Percentiles rank a stretch among this genome's conserved stretches.
Conservation (phyloP, 495 filamentous ascomycete genomes). For the Clohesyomyces aquaticus region DNA sequence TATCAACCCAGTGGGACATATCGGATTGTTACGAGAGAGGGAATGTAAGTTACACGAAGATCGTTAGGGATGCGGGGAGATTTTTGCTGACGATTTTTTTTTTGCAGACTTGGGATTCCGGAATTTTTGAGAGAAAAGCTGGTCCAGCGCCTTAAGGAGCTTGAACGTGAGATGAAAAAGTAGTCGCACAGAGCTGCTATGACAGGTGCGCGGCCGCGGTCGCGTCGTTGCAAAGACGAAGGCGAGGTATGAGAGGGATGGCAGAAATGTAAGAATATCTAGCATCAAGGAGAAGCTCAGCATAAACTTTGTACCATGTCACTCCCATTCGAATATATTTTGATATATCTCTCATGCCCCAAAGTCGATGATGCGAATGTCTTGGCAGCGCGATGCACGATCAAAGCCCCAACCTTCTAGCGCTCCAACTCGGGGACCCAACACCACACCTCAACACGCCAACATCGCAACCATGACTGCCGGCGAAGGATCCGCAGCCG, state of each 20-base stretch:
- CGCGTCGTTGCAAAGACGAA: no score
- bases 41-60: constrained; percentile 59
- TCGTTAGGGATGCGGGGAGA: not conserved
- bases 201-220: no score
- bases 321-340: no score
- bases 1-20: constrained; percentile 71
- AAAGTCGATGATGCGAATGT: no score
- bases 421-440: no score
- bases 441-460: not conserved
- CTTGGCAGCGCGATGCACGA: no score
- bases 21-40: constrained; percentile 68
- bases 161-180: constrained; percentile 10
- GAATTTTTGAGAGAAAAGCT: constrained; percentile 62
- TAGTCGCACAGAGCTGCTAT: not conserved
- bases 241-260: no score
- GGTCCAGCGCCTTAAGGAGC: constrained; percentile 47
- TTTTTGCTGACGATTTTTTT: not conserved
- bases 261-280: not conserved
- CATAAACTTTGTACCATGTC: no score
- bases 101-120: constrained; percentile 57
- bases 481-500: no score
- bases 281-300: not conserved
- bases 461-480: constrained; percentile 25
- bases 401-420: no score
- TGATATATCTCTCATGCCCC: no score